Base-by-base conservation (phyloP, 192 early-diverging fungal genomes). In the Umbelopsis vinacea region DNA sequence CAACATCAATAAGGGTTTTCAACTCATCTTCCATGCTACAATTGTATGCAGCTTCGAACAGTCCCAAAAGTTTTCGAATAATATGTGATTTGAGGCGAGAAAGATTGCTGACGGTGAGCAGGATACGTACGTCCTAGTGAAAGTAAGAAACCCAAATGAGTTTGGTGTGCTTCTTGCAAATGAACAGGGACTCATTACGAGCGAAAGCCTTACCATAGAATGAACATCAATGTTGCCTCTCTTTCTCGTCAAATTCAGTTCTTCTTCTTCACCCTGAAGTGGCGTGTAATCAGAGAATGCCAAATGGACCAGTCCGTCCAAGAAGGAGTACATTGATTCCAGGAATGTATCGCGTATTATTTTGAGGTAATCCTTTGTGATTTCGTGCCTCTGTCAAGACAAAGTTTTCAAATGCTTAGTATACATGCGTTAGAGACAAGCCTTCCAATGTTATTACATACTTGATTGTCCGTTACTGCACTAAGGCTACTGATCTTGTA, bases 31-130 rank as follows among this genome's bases (percentile, higher is more conserved):
- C 82, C 74, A 89, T 81, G 24, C 80, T 83, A 47, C 87, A 79
- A 19, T 86, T 82, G 73, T 93, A 94, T 23, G 87, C 89, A 10
- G 76, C 77, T 55, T 94, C 91, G 68, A 94, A 91, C n/a, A 90
- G 81, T 33, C 72, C 76, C 26, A 92, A 75, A 37, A 97, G 76
- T 67, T 93, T 93, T 4, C 93, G 93, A 19, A 98, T 84, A 19
- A 94, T 88, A 53, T 77, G 82, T 43, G 86, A 80, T 35, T 87
- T 81, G 52, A 96, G 82, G 63, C 93, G 92, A 17, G 84, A 83
- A 71, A 98, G 73, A 72, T 97, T 97, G 78, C 90, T 92, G 40
- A 98, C 83, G 2, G 94, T 92, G 40, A 96, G 83, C 71, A 98
- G 84, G n/a, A 88, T 85, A 11, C 92, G 82, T 3, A 86, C 76